Evolutionary conservation across 305 asterid genomes (phyloP).

Genomic region (Coffea humblotiana): DNA sequence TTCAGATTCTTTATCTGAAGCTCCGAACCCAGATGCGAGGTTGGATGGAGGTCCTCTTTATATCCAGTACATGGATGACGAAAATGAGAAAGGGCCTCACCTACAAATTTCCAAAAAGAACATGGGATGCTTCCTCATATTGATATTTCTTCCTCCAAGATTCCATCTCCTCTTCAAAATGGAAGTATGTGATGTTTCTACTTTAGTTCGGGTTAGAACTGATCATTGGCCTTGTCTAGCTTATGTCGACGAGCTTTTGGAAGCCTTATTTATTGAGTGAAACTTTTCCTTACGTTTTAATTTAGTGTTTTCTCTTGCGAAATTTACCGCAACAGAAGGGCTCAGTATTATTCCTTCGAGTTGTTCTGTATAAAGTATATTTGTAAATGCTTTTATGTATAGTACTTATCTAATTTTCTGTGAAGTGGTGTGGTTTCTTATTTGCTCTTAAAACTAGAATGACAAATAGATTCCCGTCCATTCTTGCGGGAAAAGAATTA

Average conservation of each 20-base stretch:
- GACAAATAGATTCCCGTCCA: not conserved
- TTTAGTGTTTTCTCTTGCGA: not conserved
- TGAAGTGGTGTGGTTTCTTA: too few species aligned
- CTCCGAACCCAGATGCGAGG: constrained; percentile 39
- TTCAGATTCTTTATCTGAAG: constrained; percentile 42
- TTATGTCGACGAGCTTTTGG: constrained; percentile 90
- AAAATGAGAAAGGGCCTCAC: constrained; percentile 40
- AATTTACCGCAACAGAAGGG: not conserved
- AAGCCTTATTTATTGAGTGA: constrained; percentile 53
- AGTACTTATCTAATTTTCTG: too few species aligned
- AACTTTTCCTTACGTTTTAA: not conserved
- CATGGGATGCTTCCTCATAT: constrained; percentile 57
- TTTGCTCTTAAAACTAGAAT: too few species aligned
- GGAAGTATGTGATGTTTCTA: constrained; percentile 71
- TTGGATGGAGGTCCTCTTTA: constrained; percentile 61
- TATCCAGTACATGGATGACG: constrained; percentile 67
- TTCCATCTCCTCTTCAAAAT: constrained; percentile 86
- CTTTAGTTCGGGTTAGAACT: constrained; percentile 82
- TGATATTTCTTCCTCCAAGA: constrained; percentile 93
- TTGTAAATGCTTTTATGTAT: too few species aligned
- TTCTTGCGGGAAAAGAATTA: too few species aligned
- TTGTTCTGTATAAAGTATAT: not conserved
- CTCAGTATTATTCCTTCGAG: not conserved
- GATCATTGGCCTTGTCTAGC: constrained; percentile 99
- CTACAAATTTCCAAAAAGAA: constrained; percentile 40